phyloP scores from a whole-genome alignment of 108 stramenopile genomes.

The Aurantiochytrium sp. region DNA sequence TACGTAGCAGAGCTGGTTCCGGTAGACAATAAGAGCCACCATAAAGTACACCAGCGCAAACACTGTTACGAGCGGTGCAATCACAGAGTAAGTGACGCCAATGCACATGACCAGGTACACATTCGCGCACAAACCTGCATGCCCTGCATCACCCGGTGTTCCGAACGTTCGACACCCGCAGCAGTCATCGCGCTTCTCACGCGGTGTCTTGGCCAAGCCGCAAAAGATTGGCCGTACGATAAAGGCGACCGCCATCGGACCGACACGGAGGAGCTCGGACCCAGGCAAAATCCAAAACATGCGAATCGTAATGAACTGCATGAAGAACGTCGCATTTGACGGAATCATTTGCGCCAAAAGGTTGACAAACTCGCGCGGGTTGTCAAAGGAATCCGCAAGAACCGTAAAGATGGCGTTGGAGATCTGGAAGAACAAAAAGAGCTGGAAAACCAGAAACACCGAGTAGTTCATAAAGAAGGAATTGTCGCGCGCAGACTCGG shows the following conservation, averaged over 20 bases:
- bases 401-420: background rate
- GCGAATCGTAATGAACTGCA: background rate
- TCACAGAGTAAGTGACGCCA: background rate
- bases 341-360: background rate
- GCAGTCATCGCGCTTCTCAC: background rate
- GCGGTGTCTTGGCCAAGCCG: background rate
- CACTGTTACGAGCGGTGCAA: constrained; percentile 23
- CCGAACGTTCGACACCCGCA: background rate
- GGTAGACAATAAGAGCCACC: constrained; percentile 37
- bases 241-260: background rate
- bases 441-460: background rate
- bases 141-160: background rate
- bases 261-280: background rate
- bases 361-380: constrained; percentile 1
- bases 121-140: background rate
- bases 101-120: background rate
- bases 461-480: background rate
- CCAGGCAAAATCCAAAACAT: background rate
- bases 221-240: background rate
- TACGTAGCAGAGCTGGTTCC: constrained; percentile 48
- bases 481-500: background rate
- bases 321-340: background rate
- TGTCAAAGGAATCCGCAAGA: background rate
- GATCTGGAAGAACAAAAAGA: constrained; percentile 5
- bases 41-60: constrained; percentile 32